Base-by-base conservation (phyloP, 352 stramenopile species). In the Globisporangium paddicum region DNA sequence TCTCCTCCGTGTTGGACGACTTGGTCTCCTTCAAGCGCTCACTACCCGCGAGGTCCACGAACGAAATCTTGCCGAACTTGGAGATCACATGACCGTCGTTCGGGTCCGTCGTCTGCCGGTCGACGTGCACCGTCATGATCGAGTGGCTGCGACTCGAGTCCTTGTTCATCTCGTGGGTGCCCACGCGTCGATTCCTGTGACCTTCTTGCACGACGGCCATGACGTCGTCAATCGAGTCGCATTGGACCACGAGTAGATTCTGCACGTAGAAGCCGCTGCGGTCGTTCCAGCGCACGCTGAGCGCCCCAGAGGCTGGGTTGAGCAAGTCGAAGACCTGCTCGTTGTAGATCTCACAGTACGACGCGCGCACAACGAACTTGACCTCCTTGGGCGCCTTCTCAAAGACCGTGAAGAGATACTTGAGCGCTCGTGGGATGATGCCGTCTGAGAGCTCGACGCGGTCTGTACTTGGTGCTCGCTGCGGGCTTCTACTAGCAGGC, bases 311-410 rank as follows among this genome's bases (percentile, higher is more conserved):
- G 9, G 67, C 68, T 25, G 82, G 68, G 59, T 93, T 90, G 9
- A 93, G 73, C 46, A 93, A 38, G 37, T 93, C 83, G 23, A 87
- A 90, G 0, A 86, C 80, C 32, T 90, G 79, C 55, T 93, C 83
- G 66, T 93, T 93, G 72, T 93, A 93, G 62, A 93, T 89, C 57
- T 93, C 81, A 50, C 79, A 91, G 58, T 87, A 91, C 14, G 81
- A 90, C 6, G 81, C 81, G 25, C 80, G 79, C 32, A 91, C 68
- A 18, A 88, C 63, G 48, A 85, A 90, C 52, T 77, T 82, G 23
- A 82, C 71, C 21, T 77, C 71, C 21, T 66, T 71, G 0, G 75
- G 67, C 0, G 77, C 69, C 41, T 61, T 60, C 35, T 82, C 71
- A 40, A 90, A 76, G 21, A 78, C 58, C 2, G 47, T 25, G 51